Base-by-base conservation (phyloP, 352 stramenopile species). In the Globisporangium okanoganense region DNA sequence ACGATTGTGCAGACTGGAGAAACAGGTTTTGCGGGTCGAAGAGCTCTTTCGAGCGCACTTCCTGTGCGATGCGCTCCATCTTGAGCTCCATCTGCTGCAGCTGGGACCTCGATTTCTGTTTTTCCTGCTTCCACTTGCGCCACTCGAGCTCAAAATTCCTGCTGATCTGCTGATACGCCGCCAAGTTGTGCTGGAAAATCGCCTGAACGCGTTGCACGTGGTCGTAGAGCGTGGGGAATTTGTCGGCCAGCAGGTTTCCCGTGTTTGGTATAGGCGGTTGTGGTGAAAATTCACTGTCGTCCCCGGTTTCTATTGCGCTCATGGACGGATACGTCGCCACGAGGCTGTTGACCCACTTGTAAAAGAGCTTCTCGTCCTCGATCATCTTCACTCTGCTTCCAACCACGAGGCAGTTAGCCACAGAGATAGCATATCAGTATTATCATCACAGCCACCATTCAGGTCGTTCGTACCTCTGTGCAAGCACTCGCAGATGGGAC, bases 271-370 rank as follows among this genome's bases (percentile, higher is more conserved):
- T 7, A 33, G 29, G 29, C 29, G 35, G 9, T 36, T 18, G 10
- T 22, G 18, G 9, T 38, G 36, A 36, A 40, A n/a, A n/a, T n/a
- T n/a, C n/a, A n/a, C 40, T 13, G 22, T 33, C 36, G 18, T 59
- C 25, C 24, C 9, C 2, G 8, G 5, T 65, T 29, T n/a, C 55
- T 20, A 35, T 9, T 9, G n/a, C 25, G 6, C 49, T 44, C 35
- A 27, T 22, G 18, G 47, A 45, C n/a, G 45, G 22, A 9, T 63
- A 58, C 27, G 49, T 16, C 3, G 71, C 54, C 7, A 88, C 63
- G 18, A 90, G 52, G 13, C 78, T 63, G 47, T 90, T 88, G 54
- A 87, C 71, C 80, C 78, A 88, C 64, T 90, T 88, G 72, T 87
- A 88, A 16, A 89, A 87, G 9, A 82, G 54, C 38, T 73, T 70